A percentile compares a stretch with the other conserved stretches of the same genome.
These are phyloP conservation scores for Colletotrichum eremochloae DNA, from an alignment of 2,329 filamentous ascomycete species.

Conservation along the genomic window DNA sequence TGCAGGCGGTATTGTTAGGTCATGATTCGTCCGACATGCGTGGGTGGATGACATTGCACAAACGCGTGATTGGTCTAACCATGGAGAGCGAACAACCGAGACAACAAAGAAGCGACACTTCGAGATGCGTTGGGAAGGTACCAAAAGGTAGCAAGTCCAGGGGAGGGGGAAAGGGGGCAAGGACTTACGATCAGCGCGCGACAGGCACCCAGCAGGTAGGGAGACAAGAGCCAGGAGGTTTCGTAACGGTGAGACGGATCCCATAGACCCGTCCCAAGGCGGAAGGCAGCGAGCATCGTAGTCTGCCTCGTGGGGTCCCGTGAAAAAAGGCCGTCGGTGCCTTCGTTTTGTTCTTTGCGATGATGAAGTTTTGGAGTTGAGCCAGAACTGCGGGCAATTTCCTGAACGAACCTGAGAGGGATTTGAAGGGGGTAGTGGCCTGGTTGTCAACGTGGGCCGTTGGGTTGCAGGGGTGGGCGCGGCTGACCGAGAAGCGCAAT, in stretches of 20 bases:
- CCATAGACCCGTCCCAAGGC: slow-evolving; percentile 59
- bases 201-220: slow-evolving; percentile 69
- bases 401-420: slow-evolving; percentile 20
- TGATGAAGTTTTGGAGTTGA: slow-evolving; percentile 41
- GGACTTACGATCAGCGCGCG: slow-evolving; percentile 67
- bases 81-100: not conserved
- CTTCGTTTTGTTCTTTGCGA: slow-evolving; percentile 26
- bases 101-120: not conserved
- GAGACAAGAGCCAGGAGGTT: slow-evolving; percentile 85
- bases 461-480: slow-evolving; percentile 31
- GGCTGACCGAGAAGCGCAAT: slow-evolving; percentile 27
- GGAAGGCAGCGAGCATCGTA: slow-evolving; percentile 49
- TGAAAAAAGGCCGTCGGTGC: not conserved
- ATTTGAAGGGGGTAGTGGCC: slow-evolving; percentile 38
- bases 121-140: not conserved
- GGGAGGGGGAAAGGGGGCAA: slow-evolving; percentile 34
- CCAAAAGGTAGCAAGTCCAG: not conserved
- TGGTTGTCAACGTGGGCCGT: slow-evolving; percentile 29
- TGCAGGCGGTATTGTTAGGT: slow-evolving; percentile 10
- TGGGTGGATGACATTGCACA: not conserved
- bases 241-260: slow-evolving; percentile 76
- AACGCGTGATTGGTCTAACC: not conserved
- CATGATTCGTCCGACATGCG: not conserved
- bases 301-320: slow-evolving; percentile 24
- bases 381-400: slow-evolving; percentile 16